Evolutionary conservation across 192 early-diverging fungal genomes (phyloP).

Genomic region (Geranomyces variabilis): DNA sequence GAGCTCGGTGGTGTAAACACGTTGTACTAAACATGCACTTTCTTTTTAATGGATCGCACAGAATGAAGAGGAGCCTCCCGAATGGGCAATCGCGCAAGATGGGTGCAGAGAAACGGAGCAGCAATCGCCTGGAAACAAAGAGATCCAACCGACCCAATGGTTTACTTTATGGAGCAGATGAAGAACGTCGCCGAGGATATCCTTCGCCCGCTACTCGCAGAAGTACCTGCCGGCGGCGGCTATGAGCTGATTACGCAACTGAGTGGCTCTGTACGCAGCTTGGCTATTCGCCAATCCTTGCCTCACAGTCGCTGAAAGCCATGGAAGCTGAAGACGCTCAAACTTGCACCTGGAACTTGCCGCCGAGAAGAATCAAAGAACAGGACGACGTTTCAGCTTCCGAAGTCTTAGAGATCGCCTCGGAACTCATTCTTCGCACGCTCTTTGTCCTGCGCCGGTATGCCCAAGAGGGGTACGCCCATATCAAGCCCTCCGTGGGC

Average conservation of each 20-base stretch:
- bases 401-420: not conserved
- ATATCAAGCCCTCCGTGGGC: not conserved
- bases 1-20: too few relatives aligned
- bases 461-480: not conserved
- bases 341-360: not conserved
- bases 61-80: constrained; percentile 1
- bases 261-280: not conserved
- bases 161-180: constrained; percentile 9
- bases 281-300: not conserved
- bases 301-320: not conserved
- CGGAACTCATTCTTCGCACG: constrained; percentile 4
- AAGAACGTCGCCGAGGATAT: constrained; percentile 2
- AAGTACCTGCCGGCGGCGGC: not conserved
- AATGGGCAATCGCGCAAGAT: not conserved
- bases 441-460: not conserved
- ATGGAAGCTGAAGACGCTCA: not conserved
- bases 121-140: constrained; percentile 4
- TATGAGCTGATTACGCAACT: not conserved
- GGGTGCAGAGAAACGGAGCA: not conserved
- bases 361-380: not conserved
- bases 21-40: too few relatives aligned
- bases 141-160: not conserved
- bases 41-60: too few relatives aligned
- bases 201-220: not conserved
- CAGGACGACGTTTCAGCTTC: constrained; percentile 1